Evolutionary conservation across 2,329 filamentous ascomycete species (phyloP), one percentile per base, ranked within the genome.

Genomic region (Orbilia ellipsospora): DNA sequence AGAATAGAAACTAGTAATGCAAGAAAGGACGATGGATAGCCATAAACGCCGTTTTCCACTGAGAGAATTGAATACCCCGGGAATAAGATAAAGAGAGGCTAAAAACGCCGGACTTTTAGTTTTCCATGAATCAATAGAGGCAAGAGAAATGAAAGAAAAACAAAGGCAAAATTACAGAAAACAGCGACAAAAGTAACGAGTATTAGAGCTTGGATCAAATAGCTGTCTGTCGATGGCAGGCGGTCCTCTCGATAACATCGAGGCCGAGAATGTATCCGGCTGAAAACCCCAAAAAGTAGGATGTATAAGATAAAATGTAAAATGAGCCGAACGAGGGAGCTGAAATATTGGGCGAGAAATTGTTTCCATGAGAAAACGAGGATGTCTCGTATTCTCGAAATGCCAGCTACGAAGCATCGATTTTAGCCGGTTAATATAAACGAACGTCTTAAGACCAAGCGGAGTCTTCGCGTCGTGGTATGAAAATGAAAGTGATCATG

Each of bases 51-150:
- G 18, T 40, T 62, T 67, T 51, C 59, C 50, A 50, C 57, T 61
- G 44, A 63, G 31, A 63, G 40, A 67, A 63, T 42, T 7, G 51
- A 70, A 70, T 18, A 56, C 28, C 57, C 57, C 42, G n/a, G 40
- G 51, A 60, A 23, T 52, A 54, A 26, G 28, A 26, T 6, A 23
- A 42, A 23, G 51, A 50, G 42, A n/a, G 56, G 57, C 44, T 51
- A 63, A 23, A 63, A 59, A 70, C 66, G 51, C 66, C 66, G 36
- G 66, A 70, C 66, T 70, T 70, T 70, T 69, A 56, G 56, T 56
- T 36, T 70, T 70, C 42, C 59, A 45, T 51, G 26, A 45, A 40
- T 15, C 15, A 28, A 51, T 23, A 5, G 20, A 31, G 13, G 16
- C 4, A 31, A 26, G 44, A n/a, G 15, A 61, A 26, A 61, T 13